Conservation (phyloP, 108 stramenopile species). For the Pseudonitzschia multistriata region DNA sequence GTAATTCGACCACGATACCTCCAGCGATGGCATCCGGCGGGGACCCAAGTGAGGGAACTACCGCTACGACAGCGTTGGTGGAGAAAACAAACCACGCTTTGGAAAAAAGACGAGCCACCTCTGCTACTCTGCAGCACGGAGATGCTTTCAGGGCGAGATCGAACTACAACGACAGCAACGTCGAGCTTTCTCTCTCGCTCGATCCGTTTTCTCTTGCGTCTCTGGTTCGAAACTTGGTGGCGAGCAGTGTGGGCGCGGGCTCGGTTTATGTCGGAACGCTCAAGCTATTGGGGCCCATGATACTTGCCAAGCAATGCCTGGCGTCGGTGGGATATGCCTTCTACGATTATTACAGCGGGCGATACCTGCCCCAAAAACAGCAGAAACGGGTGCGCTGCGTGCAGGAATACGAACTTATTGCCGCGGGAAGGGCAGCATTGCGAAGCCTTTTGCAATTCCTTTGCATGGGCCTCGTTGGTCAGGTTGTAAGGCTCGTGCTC, state of each 20-base stretch:
- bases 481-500: conserved; percentile 37
- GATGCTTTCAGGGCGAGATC: neutral
- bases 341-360: conserved; percentile 57
- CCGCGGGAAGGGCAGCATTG: conserved; percentile 43
- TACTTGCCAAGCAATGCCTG: conserved; percentile 38
- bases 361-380: conserved; percentile 56
- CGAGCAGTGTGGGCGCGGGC: neutral
- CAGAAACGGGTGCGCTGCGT: conserved; percentile 41
- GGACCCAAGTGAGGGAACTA: neutral
- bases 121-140: neutral
- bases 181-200: conserved; percentile 22
- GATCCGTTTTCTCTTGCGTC: conserved; percentile 21
- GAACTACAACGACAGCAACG: conserved; percentile 4
- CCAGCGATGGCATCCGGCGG: neutral
- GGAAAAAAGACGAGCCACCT: no score
- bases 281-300: conserved; percentile 43
- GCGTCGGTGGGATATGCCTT: conserved; percentile 15
- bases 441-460: conserved; percentile 46
- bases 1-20: no score
- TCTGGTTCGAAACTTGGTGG: neutral
- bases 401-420: conserved; percentile 63
- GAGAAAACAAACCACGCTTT: neutral
- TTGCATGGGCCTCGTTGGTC: conserved; percentile 36
- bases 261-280: conserved; percentile 38
- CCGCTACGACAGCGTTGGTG: neutral